A percentile compares a stretch with the other conserved stretches of the same genome.
Evolutionary conservation across 202 grass and related monocot genomes (phyloP).

Genomic region (Carex sylvatica): DNA sequence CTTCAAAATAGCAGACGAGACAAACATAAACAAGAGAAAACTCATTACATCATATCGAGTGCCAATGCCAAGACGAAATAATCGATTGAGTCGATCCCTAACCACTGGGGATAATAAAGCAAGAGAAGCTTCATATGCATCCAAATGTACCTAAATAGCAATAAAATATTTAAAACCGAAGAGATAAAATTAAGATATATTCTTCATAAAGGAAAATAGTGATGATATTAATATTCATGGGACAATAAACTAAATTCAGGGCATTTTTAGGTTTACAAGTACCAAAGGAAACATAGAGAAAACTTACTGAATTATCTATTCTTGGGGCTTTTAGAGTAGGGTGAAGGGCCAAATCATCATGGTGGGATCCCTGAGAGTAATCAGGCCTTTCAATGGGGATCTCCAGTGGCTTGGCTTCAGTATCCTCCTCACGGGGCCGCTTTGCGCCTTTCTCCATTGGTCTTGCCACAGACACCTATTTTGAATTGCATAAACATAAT

Average conservation of each 20-base stretch:
- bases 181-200: background rate
- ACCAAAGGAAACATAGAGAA: background rate
- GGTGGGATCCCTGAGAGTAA: slow-evolving; percentile 36
- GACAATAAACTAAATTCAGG: background rate
- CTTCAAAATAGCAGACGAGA: background rate
- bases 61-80: slow-evolving; percentile 68
- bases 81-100: slow-evolving; percentile 59
- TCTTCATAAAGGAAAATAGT: background rate
- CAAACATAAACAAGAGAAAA: slow-evolving; percentile 5
- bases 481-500: slow-evolving; percentile 14
- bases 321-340: slow-evolving; percentile 56
- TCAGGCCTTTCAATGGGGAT: slow-evolving; percentile 33
- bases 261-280: slow-evolving; percentile 8
- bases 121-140: slow-evolving; percentile 79
- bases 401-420: slow-evolving; percentile 32
- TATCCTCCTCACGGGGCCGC: slow-evolving; percentile 49
- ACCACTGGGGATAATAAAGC: slow-evolving; percentile 54
- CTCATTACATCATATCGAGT: slow-evolving; percentile 62
- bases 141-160: slow-evolving; percentile 34
- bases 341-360: slow-evolving; percentile 36
- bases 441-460: slow-evolving; percentile 55
- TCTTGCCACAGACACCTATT: slow-evolving; percentile 84
- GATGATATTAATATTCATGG: slow-evolving; percentile 8
- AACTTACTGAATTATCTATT: slow-evolving; percentile 39
- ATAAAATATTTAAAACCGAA: background rate